Evolutionary conservation across 192 early-diverging fungal genomes (phyloP), one percentile per base, ranked within the genome.

Genomic region (Podila verticillata): DNA sequence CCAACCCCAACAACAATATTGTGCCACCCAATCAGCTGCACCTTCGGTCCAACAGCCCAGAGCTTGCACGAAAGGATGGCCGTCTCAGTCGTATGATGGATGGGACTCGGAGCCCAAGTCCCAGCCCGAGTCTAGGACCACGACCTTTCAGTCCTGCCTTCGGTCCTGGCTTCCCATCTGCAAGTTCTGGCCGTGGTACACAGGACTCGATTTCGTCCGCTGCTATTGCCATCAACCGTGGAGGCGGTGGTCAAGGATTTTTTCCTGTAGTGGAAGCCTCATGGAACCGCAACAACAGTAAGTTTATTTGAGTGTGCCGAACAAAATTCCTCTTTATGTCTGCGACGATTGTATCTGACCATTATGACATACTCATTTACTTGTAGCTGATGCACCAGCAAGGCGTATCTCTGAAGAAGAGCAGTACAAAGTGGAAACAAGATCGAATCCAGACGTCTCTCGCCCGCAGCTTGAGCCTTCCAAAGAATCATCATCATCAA

Each of bases 1-100:
- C 75, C 19, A 79, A 72, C 60, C 69, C 69, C 6, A 71, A 72
- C 24, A 79, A 79, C 31, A 71, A 72, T 30, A 79, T 79, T 48
- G 30, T 72, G 6, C 75, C 75, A 22, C 75, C 75, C 1, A 66
- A 57, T 15, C 69, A 79, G 60, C 51, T 79, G 49, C 32, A 61
- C 54, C 63, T 79, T 59, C 75, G 69, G 9, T 22, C 69, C 1
- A 57, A 79, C 2, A 79, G 69, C 26, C 68, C 75, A 17, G 75
- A 79, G 0, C 7, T 79, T 44, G 32, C 4, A 15, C 65, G 66
- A 7, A 13, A 26, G 22, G 57, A 65, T 48, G 28, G 31, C 26
- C 30, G 48, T 44, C 32, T 67, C 13, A 63, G 70, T 32, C 64
- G 65, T 19, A n/a, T 79, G 29, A 32, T 79, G 2, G 75, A 54